Evolutionary conservation across 306 rosid species (phyloP).

Genomic region (Vigna angularis): DNA sequence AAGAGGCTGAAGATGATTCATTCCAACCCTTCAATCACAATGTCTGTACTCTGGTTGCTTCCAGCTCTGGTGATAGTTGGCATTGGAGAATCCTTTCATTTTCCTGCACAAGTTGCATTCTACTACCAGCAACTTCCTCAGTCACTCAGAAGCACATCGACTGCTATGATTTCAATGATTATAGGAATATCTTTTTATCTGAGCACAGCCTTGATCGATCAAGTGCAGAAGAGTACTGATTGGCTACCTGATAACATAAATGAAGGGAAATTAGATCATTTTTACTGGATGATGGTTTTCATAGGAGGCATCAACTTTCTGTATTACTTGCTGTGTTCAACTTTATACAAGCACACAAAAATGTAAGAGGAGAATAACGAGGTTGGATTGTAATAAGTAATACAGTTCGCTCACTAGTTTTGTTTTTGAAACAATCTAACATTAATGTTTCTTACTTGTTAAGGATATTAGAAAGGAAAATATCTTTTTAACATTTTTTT

Average conservation of each 20-base stretch:
- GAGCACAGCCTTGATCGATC: slow-evolving; percentile 53
- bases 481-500: too few species aligned
- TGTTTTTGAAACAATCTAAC: too few species aligned
- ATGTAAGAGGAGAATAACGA: neutral
- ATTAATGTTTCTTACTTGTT: too few species aligned
- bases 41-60: slow-evolving; percentile 62
- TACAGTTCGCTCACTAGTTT: too few species aligned
- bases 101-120: slow-evolving; percentile 69
- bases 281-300: slow-evolving; percentile 65
- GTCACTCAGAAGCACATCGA: slow-evolving; percentile 61
- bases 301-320: slow-evolving; percentile 62
- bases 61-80: slow-evolving; percentile 67
- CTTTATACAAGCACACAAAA: slow-evolving; percentile 54
- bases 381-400: neutral
- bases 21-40: slow-evolving; percentile 13
- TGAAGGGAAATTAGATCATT: slow-evolving; percentile 55
- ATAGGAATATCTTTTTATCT: slow-evolving; percentile 59
- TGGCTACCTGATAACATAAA: slow-evolving; percentile 72
- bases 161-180: slow-evolving; percentile 60
- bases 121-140: slow-evolving; percentile 71
- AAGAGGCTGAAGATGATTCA: slow-evolving; percentile 56
- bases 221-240: slow-evolving; percentile 50
- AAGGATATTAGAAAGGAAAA: too few species aligned
- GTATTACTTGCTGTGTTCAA: slow-evolving; percentile 54
- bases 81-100: slow-evolving; percentile 74